These are phyloP conservation scores for Globisporangium lucens DNA, from an alignment of 352 stramenopile genomes.

Conservation along the genomic window DNA sequence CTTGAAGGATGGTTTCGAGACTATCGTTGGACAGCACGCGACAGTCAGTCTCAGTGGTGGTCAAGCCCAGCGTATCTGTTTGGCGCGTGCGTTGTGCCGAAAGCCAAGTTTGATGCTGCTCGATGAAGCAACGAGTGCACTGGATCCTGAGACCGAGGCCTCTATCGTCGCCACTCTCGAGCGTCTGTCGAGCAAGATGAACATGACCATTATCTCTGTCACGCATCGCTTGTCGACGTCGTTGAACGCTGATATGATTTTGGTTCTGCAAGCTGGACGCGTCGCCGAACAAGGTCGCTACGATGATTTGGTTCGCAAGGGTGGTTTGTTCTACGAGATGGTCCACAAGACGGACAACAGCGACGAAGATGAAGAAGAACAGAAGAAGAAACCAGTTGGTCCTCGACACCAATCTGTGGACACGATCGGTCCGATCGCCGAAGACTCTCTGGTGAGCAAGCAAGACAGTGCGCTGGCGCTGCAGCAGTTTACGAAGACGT, in stretches of 20 bases:
- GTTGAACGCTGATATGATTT: conserved; percentile 75
- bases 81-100: conserved; percentile 77
- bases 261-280: conserved; percentile 72
- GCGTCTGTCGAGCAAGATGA: conserved; percentile 76
- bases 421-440: conserved; percentile 37
- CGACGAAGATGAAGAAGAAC: conserved; percentile 43
- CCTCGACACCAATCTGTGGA: conserved; percentile 28
- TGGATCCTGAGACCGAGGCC: conserved; percentile 84
- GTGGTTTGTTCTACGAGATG: conserved; percentile 85
- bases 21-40: conserved; percentile 81
- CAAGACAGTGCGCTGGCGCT: conserved; percentile 66
- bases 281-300: conserved; percentile 81
- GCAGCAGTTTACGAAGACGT: conserved; percentile 82
- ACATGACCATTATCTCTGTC: conserved; percentile 89
- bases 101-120: conserved; percentile 78
- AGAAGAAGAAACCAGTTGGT: conserved; percentile 27
- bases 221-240: conserved; percentile 85
- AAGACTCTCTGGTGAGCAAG: conserved; percentile 36
- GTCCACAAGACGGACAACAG: conserved; percentile 67
- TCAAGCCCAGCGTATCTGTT: conserved; percentile 83
- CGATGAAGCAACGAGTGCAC: conserved; percentile 83
- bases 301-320: conserved; percentile 62
- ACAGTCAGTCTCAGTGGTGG: conserved; percentile 86
- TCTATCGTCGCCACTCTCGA: conserved; percentile 84
- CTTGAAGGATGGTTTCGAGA: conserved; percentile 80